Evolutionary conservation across 495 filamentous ascomycete species (phyloP).

Genomic region (Baudoinia panamericana): DNA sequence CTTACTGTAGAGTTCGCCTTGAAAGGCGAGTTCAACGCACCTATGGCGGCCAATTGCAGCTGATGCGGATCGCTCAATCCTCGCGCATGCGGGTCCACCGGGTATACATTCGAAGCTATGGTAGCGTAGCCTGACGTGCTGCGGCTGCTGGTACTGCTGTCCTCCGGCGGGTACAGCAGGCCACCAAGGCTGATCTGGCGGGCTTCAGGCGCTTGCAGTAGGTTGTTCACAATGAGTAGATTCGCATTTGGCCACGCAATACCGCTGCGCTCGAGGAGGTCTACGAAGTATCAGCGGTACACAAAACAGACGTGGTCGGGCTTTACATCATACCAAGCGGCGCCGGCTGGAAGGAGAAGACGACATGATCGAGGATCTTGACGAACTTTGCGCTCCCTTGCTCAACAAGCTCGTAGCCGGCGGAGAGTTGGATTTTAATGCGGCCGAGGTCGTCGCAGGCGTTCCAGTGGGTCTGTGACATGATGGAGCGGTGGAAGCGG

Average conservation of each 20-base stretch:
- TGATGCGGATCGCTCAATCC: too few species aligned
- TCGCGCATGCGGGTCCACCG: too few species aligned
- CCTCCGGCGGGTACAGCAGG: background rate
- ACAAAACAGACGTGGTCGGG: too few species aligned
- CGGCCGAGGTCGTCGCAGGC: conserved; percentile 57
- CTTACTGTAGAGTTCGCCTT: too few species aligned
- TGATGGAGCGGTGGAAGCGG: conserved; percentile 54
- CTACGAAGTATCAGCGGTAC: too few species aligned
- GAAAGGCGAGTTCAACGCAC: too few species aligned
- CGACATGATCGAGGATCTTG: conserved; percentile 57
- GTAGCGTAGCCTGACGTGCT: conserved; percentile 3
- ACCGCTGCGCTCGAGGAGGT: conserved; percentile 18
- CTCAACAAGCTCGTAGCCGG: conserved; percentile 46
- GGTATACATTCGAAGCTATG: conserved; percentile 4
- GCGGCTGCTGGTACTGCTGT: conserved; percentile 6
- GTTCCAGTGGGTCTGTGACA: conserved; percentile 59
- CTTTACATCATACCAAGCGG: conserved; percentile 46
- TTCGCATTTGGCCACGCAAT: conserved; percentile 21
- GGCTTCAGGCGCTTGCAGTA: conserved; percentile 1
- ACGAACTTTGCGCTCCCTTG: conserved; percentile 46
- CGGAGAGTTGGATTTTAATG: conserved; percentile 65
- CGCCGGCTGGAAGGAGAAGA: conserved; percentile 78
- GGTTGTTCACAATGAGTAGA: conserved; percentile 9
- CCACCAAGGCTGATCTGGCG: background rate
- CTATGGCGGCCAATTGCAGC: too few species aligned